These are phyloP conservation scores for Oenanthe javanica DNA, from an alignment of 140 eudicot species.

Conservation along the genomic window DNA sequence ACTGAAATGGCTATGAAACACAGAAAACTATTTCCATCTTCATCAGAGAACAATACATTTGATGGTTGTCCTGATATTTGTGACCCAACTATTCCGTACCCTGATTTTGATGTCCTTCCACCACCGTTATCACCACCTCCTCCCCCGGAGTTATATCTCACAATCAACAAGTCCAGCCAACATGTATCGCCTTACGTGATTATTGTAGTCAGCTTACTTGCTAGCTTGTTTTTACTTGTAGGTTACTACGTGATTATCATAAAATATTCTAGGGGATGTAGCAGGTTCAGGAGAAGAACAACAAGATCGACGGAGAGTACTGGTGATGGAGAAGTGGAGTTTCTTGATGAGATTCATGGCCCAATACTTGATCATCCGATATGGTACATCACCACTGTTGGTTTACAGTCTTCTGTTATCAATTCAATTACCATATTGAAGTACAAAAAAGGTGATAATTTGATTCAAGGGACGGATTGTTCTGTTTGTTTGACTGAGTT, in stretches of 20 bases:
- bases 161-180: constrained; percentile 4
- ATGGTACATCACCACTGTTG: constrained; percentile 58
- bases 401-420: constrained; percentile 50
- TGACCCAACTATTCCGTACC: constrained; percentile 34
- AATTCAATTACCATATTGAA: constrained; percentile 34
- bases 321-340: constrained; percentile 1
- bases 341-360: constrained; percentile 28
- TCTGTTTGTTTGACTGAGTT: constrained; percentile 64
- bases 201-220: constrained; percentile 25
- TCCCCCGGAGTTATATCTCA: constrained; percentile 15
- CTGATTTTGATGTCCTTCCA: constrained; percentile 24
- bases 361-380: constrained; percentile 47
- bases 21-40: constrained; percentile 34
- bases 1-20: constrained; percentile 25
- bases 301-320: constrained; percentile 6
- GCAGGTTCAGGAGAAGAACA: constrained; percentile 18
- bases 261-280: constrained; percentile 18
- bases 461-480: constrained; percentile 56
- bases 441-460: constrained; percentile 31
- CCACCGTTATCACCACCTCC: constrained; percentile 33
- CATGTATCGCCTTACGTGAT: constrained; percentile 34
- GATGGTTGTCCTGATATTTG: constrained; percentile 35
- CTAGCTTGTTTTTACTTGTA: constrained; percentile 29
- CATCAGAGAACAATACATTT: constrained; percentile 21
- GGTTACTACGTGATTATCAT: constrained; percentile 39